Percentiles rank a stretch among this genome's conserved stretches.
Evolutionary conservation across 129 eudicot species (phyloP).

Genomic region (Heracleum sosnowskyi): DNA sequence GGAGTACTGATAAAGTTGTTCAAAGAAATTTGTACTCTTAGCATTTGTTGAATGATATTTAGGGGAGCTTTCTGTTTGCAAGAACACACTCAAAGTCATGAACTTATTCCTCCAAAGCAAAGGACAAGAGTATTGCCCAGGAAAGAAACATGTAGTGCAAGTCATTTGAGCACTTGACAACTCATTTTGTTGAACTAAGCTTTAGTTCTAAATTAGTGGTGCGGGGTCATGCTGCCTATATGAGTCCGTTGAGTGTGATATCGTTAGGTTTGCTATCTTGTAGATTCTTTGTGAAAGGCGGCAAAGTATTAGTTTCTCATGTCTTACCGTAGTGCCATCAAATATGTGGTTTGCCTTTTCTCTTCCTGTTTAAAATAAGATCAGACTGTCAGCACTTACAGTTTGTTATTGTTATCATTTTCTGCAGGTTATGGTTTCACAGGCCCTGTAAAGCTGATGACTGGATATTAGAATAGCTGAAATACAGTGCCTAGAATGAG

Average conservation of each 20-base stretch:
- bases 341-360: not conserved
- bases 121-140: no score
- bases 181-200: not conserved
- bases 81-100: no score
- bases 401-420: constrained; percentile 5
- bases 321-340: not conserved
- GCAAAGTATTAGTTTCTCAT: not conserved
- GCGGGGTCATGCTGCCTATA: not conserved
- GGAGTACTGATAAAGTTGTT: no score
- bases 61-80: no score
- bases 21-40: no score
- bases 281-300: not conserved
- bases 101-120: no score
- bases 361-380: not conserved
- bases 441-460: constrained; percentile 87
- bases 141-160: not conserved
- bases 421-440: constrained; percentile 94
- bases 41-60: no score
- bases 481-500: no score
- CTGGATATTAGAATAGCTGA: no score
- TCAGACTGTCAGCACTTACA: not conserved
- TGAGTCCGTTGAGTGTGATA: not conserved
- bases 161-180: not conserved
- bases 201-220: not conserved
- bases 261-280: not conserved